Conservation (phyloP, 176 grass and related monocot species). For the Musa troglodytarum region DNA sequence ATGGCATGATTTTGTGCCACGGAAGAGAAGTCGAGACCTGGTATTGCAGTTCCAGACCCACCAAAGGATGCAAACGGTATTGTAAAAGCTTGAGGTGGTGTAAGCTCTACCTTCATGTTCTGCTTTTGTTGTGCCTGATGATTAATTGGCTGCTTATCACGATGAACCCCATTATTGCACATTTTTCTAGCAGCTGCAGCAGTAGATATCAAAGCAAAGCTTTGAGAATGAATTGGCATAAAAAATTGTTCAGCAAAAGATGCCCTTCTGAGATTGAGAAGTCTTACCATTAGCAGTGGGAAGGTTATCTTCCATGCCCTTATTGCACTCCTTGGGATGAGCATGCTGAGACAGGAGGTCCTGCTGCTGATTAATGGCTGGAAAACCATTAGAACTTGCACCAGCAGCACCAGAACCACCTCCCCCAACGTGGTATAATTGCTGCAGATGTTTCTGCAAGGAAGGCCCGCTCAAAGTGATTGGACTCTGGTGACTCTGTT, state of each 20-base stretch:
- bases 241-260: conserved; percentile 48
- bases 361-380: conserved; percentile 30
- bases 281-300: conserved; percentile 38
- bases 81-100: conserved; percentile 68
- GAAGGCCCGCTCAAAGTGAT: conserved; percentile 38
- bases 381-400: conserved; percentile 37
- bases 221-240: conserved; percentile 50
- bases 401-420: conserved; percentile 31
- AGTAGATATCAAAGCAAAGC: conserved; percentile 54
- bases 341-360: conserved; percentile 12
- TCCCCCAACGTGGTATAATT: conserved; percentile 14
- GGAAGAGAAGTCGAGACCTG: conserved; percentile 77
- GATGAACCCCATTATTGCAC: conserved; percentile 31
- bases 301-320: conserved; percentile 34
- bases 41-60: conserved; percentile 36
- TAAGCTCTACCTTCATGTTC: conserved; percentile 60
- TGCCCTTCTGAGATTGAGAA: conserved; percentile 44
- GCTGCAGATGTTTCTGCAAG: conserved; percentile 27
- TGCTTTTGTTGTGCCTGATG: conserved; percentile 60
- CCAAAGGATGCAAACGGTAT: conserved; percentile 66
- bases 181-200: conserved; percentile 21
- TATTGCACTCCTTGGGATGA: conserved; percentile 42
- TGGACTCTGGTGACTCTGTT: conserved; percentile 34
- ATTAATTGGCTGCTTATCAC: conserved; percentile 49
- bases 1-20: conserved; percentile 62